Evolutionary conservation across 208 protist genomes (phyloP), one percentile per base, ranked within the genome.

Genomic region (Leishmania major): DNA sequence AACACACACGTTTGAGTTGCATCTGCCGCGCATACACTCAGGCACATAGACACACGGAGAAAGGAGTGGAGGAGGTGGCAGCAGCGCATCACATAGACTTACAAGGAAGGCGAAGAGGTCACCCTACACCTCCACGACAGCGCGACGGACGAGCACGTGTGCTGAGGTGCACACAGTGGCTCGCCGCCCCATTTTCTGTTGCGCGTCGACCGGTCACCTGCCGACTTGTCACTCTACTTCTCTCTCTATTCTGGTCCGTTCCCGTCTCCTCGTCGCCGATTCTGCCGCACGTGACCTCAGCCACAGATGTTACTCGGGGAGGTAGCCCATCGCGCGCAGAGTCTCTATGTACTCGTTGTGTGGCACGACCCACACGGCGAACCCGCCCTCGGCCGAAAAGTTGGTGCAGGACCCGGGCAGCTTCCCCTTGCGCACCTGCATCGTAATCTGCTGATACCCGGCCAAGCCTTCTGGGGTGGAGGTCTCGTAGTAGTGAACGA

Each of bases 401-500:
- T 88, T 88, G 11, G 74, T 81, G 75, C 80, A 84, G 10, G 57
- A 64, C 47, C 85, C 85, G 10, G 85, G 85, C 40, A 88, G 75
- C 75, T 79, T 4, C 17, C 78, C 78, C 75, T 78, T 75, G 8
- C 75, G 75, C 77, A 88, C 85, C 78, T 80, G 73, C 81, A 81
- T 40, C 22, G 85, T 78, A 22, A 88, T 76, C 1, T 64, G 47
- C 78, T 88, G 85, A 55, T 86, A 88, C 31, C 85, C 81, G 35
- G 82, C 81, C 35, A 88, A 57, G 1, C 85, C 85, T 31, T 78
- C 85, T 8, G 51, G n/a, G n/a, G 74, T 83, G 28, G 81, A 86
- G 4, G 85, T 86, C 64, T 88, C 85, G 73, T 85, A 88, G 85
- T 84, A 86, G 66, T 86, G 82, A 53, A 88, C 85, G 1, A 88